These are phyloP conservation scores for Fomitopsis schrenkii DNA, from an alignment of 1,284 basidiomycete species.

Conservation along the genomic window DNA sequence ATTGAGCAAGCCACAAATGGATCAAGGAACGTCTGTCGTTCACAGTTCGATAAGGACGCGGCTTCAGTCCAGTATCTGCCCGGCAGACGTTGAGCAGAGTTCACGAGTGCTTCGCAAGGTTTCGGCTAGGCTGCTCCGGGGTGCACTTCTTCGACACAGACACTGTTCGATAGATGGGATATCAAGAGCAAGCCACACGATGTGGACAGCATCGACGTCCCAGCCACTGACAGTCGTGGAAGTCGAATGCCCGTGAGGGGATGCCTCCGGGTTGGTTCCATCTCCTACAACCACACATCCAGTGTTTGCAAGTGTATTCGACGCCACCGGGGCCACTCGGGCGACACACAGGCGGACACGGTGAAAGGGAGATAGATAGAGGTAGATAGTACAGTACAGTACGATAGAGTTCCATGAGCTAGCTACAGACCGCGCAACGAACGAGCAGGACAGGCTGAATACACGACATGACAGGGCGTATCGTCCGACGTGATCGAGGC, in stretches of 20 bases:
- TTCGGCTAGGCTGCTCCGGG: not conserved
- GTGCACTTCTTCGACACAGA: not conserved
- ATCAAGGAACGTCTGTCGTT: too few species aligned
- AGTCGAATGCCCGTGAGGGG: not conserved
- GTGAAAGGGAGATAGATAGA: not conserved
- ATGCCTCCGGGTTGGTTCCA: too few species aligned
- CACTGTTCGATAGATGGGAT: not conserved
- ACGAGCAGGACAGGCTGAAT: not conserved
- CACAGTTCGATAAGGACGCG: too few species aligned
- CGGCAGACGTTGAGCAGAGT: too few species aligned
- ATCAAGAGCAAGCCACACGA: not conserved
- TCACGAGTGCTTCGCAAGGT: not conserved
- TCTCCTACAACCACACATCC: too few species aligned
- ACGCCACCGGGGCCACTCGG: too few species aligned
- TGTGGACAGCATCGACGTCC: not conserved
- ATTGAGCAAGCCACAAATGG: too few species aligned
- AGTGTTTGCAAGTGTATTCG: too few species aligned
- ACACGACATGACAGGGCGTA: too few species aligned
- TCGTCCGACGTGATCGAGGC: slow-evolving; percentile 1
- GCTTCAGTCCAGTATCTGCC: too few species aligned
- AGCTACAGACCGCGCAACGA: not conserved
- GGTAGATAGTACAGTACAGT: not conserved
- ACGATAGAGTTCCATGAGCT: not conserved
- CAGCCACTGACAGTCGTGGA: not conserved
- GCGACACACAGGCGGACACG: too few species aligned